Conservation (phyloP, 192 early-diverging fungal species). For the Umbelopsis isabellina region DNA sequence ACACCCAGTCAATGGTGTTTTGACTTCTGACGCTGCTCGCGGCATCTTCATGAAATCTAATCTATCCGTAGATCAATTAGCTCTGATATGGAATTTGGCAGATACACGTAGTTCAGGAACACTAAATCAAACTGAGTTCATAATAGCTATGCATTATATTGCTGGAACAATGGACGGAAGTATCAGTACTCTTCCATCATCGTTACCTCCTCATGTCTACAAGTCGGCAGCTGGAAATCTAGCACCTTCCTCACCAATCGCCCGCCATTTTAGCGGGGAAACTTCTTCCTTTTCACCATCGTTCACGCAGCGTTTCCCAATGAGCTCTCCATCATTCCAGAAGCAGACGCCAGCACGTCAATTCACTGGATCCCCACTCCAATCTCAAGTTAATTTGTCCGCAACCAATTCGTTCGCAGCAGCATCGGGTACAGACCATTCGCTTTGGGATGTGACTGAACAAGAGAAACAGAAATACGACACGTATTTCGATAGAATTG, state of each 20-base stretch:
- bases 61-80: slow-evolving; percentile 73
- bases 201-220: slow-evolving; percentile 68
- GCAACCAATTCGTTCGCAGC: neutral
- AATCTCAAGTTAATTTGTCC: slow-evolving; percentile 33
- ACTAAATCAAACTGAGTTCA: slow-evolving; percentile 81
- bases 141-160: slow-evolving; percentile 89
- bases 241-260: slow-evolving; percentile 18
- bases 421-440: neutral
- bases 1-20: slow-evolving; percentile 58
- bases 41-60: slow-evolving; percentile 82
- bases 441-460: slow-evolving; percentile 73
- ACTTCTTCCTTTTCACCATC: neutral
- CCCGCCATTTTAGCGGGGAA: slow-evolving; percentile 19
- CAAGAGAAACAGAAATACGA: slow-evolving; percentile 79
- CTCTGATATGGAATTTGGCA: slow-evolving; percentile 83
- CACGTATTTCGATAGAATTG: slow-evolving; percentile 76
- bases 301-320: neutral
- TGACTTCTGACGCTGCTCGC: slow-evolving; percentile 71
- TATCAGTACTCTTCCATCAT: slow-evolving; percentile 65
- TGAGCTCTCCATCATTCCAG: slow-evolving; percentile 8
- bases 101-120: slow-evolving; percentile 74
- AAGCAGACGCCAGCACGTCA: neutral
- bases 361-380: slow-evolving; percentile 34
- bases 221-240: slow-evolving; percentile 40
- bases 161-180: slow-evolving; percentile 77